phyloP scores from a whole-genome alignment of 306 rosid genomes.

The Cucumis sativus region Cucumber_9930_V3 NC_026659.2:422501-423000 shows the following conservation, averaged over 20 bases:
- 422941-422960: constrained; percentile 77
- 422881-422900: constrained; percentile 77
- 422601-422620: constrained; percentile 43
- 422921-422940: constrained; percentile 64
- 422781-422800: neutral
- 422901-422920: constrained; percentile 63
- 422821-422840: constrained; percentile 14
- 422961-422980: constrained; percentile 66
- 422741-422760: constrained; percentile 71
- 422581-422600: constrained; percentile 73
- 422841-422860: constrained; percentile 34
- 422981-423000: constrained; percentile 59
- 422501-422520: constrained; percentile 4
- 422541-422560: constrained; percentile 14
- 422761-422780: constrained; percentile 27
- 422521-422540: constrained; percentile 5
- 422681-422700: constrained; percentile 49
- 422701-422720: constrained; percentile 63
- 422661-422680: constrained; percentile 83
- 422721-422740: constrained; percentile 62
- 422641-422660: constrained; percentile 46
- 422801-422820: neutral
- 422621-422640: constrained; percentile 43
- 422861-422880: constrained; percentile 64
- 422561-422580: constrained; percentile 74